Percentiles rank a stretch among this genome's conserved stretches.
Evolutionary conservation across 805 yeast genomes (phyloP).

Genomic region (Groenewaldozyma tartarivorans): DNA sequence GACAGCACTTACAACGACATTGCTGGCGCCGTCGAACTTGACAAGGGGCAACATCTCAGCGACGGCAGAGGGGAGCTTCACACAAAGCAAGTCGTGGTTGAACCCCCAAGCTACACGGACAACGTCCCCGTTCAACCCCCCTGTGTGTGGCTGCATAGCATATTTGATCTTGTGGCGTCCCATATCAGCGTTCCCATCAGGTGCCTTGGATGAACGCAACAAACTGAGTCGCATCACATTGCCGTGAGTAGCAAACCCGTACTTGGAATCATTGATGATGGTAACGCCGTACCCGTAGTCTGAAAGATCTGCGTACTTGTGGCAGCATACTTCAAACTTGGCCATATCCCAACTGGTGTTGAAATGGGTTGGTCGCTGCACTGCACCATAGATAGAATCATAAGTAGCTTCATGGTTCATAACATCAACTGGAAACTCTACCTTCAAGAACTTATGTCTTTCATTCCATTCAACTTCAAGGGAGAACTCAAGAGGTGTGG

Average conservation of each 20-base stretch:
- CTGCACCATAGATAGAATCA: conserved; percentile 78
- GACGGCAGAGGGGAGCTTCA: conserved; percentile 3
- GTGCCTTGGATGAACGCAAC: conserved; percentile 75
- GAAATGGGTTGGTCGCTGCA: conserved; percentile 73
- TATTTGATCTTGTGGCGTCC: conserved; percentile 65
- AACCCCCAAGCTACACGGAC: conserved; percentile 61
- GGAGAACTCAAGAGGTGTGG: conserved; percentile 31
- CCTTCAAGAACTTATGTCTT: conserved; percentile 53
- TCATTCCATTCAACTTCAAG: conserved; percentile 64
- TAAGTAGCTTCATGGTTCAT: conserved; percentile 59
- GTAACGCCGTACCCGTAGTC: conserved; percentile 71
- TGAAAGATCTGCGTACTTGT: conserved; percentile 71
- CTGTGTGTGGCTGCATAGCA: conserved; percentile 63
- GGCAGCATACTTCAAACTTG: conserved; percentile 78
- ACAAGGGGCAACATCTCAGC: conserved; percentile 4
- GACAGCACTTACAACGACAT: conserved; percentile 59
- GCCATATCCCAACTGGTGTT: conserved; percentile 83
- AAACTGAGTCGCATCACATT: conserved; percentile 67
- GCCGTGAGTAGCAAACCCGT: conserved; percentile 76
- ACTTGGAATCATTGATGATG: conserved; percentile 64
- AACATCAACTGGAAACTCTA: conserved; percentile 75
- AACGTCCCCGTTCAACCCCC: conserved; percentile 45
- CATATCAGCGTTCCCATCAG: conserved; percentile 80
- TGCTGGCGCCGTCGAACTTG: conserved; percentile 38
- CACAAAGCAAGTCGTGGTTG: conserved; percentile 35